Conservation (phyloP, 768 basidiomycete genomes). For the Amanita subjunquillea region DNA sequence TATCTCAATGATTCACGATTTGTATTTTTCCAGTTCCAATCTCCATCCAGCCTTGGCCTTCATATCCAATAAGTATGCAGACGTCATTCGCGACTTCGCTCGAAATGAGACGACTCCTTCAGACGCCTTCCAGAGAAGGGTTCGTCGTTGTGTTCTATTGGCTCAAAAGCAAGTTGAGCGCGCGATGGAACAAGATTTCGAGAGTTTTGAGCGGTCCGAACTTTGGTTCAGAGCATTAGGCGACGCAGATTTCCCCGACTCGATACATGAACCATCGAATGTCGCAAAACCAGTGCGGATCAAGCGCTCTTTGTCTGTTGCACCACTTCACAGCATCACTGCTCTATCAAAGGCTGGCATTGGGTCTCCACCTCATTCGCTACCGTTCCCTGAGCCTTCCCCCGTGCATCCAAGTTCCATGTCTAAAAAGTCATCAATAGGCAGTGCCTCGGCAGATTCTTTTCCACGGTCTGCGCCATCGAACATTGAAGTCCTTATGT, state of each 20-base stretch:
- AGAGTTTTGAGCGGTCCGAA: constrained; percentile 79
- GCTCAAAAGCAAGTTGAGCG: constrained; percentile 81
- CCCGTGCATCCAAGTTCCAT: constrained; percentile 28
- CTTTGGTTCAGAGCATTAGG: constrained; percentile 86
- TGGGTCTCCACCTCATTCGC: constrained; percentile 7
- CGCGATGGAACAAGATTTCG: constrained; percentile 88
- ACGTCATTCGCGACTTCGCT: constrained; percentile 60
- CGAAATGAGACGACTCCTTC: constrained; percentile 35
- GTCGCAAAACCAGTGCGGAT: constrained; percentile 5
- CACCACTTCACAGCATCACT: neutral
- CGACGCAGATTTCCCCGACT: constrained; percentile 41
- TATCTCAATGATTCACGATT: constrained; percentile 78
- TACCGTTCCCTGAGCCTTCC: constrained; percentile 25
- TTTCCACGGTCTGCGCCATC: constrained; percentile 23
- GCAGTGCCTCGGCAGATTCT: constrained; percentile 10
- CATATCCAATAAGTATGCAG: constrained; percentile 62
- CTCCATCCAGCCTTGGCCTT: constrained; percentile 48
- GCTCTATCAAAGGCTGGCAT: neutral
- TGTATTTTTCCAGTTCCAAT: constrained; percentile 65
- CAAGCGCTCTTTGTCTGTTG: neutral
- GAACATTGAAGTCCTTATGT: constrained; percentile 80
- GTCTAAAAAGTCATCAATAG: constrained; percentile 26
- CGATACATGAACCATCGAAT: constrained; percentile 15
- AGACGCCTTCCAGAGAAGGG: constrained; percentile 36
- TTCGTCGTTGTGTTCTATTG: constrained; percentile 70